Evolutionary conservation across 2,329 filamentous ascomycete species (phyloP).

Genomic region (Pestalotiopsis sp.): DNA sequence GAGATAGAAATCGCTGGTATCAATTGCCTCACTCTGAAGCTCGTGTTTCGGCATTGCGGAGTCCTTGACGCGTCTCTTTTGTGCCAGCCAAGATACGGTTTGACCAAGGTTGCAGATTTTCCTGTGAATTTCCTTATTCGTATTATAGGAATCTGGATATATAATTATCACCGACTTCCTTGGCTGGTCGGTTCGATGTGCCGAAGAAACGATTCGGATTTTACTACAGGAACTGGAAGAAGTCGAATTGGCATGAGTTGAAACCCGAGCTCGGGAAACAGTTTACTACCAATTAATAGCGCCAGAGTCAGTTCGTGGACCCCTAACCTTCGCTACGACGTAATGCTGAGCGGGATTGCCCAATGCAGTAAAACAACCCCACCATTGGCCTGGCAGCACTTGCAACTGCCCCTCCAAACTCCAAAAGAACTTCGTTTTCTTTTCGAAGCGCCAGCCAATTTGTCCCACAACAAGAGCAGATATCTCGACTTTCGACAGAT

Average conservation of each 20-base stretch:
- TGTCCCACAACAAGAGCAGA: background rate
- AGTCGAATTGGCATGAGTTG: too few relatives aligned
- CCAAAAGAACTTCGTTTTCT: background rate
- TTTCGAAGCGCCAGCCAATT: background rate
- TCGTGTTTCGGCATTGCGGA: slow-evolving; percentile 6
- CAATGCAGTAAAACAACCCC: background rate
- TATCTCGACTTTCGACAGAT: background rate
- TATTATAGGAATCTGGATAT: background rate
- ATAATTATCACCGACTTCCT: background rate
- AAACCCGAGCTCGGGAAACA: too few relatives aligned
- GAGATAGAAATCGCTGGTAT: background rate
- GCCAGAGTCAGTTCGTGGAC: too few relatives aligned
- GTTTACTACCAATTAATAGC: too few relatives aligned
- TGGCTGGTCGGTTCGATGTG: background rate
- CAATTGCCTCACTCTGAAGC: slow-evolving; percentile 2
- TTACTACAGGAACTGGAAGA: too few relatives aligned
- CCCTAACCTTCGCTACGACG: background rate
- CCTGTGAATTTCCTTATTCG: background rate
- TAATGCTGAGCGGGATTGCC: background rate
- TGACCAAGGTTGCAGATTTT: background rate
- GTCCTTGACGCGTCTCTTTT: slow-evolving; percentile 4
- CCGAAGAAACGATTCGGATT: too few relatives aligned
- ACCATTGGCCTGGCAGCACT: background rate
- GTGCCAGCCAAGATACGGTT: background rate
- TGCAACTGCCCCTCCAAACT: background rate